Base-by-base conservation (phyloP, 108 stramenopile species). In the Skeletonema tropicum region DNA sequence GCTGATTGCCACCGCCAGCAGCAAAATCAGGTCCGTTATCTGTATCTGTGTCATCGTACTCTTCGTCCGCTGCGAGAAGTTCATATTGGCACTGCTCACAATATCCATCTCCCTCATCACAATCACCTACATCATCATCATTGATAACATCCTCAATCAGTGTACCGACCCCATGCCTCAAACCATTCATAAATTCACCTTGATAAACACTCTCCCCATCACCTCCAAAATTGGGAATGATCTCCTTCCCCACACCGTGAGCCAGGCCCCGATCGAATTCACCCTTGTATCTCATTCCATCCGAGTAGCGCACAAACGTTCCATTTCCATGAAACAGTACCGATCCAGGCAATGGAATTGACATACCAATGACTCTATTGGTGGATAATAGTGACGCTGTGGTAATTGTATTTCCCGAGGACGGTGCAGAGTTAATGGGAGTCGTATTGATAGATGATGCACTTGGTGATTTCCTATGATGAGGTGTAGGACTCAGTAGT, bases 101-200 rank as follows among this genome's bases (percentile, higher is more conserved):
- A 6, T 66, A 41, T 36, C 32, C 60, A 61, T n/a, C 6, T 63
- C 63, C 58, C 33, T 46, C 25, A 8, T 42, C 31, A 26, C 2
- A 12, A 42, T 31, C 14, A 23, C 41, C 32, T 13, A 67, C 25
- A 8, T 75, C 74, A 26, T 33, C 39, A 4, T 30, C 6, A 72
- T 17, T n/a, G 15, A 41, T 9, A 60, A 25, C 55, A 60, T 73
- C 33, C 41, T 78, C 77, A 6, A 73, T 77, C n/a, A 74, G 70
- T 15, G 77, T 79, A 6, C 83, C 83, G 2, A 75, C 61, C 12
- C 83, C 83, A 75, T 79, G 65, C 21, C 68, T 60, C 68, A 79
- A 31, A 1, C 83, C 83, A 17, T 49, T 36, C 19, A 14, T 9
- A 60, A 71, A 83, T 45, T 79, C 78, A 12, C 83, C 83, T 15